Evolutionary conservation across 257 asterid species (phyloP).

Genomic region (Cinchona pubescens): DNA sequence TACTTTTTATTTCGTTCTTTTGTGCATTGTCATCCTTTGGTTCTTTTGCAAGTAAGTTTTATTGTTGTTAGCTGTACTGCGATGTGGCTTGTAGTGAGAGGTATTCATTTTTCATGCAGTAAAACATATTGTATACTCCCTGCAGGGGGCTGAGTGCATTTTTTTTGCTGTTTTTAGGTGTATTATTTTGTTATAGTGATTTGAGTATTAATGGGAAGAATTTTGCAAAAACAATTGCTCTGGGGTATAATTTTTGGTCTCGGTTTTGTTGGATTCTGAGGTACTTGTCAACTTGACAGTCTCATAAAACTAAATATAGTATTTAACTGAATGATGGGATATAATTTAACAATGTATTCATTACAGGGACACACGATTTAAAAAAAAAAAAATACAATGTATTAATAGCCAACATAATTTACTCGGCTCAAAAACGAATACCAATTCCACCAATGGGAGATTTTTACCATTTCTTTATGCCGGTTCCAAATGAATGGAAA

Average conservation of each 20-base stretch:
- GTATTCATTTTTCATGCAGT: not conserved
- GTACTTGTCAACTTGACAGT: not conserved
- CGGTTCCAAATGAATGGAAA: not conserved
- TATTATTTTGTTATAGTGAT: not conserved
- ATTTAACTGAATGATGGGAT: not conserved
- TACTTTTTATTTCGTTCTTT: too few relatives aligned
- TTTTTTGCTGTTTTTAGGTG: slow-evolving; percentile 2
- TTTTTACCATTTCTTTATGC: not conserved
- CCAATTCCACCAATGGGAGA: not conserved
- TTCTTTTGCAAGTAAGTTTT: not conserved
- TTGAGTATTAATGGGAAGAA: not conserved
- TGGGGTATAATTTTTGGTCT: too few relatives aligned
- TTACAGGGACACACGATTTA: not conserved
- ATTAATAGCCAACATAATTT: not conserved
- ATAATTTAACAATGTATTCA: not conserved
- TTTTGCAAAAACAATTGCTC: not conserved
- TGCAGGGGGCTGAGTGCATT: not conserved
- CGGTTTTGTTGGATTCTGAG: not conserved
- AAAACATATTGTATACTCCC: not conserved
- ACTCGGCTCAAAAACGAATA: not conserved
- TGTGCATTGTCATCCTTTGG: not conserved
- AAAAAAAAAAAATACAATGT: not conserved
- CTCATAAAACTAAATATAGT: too few relatives aligned
- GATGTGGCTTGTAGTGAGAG: not conserved
- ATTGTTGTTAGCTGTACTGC: slow-evolving; percentile 12